Percentiles rank a stretch among this genome's conserved stretches.
Conservation (phyloP, 192 early-diverging fungal genomes). For the Radiomyces spectabilis region DNA sequence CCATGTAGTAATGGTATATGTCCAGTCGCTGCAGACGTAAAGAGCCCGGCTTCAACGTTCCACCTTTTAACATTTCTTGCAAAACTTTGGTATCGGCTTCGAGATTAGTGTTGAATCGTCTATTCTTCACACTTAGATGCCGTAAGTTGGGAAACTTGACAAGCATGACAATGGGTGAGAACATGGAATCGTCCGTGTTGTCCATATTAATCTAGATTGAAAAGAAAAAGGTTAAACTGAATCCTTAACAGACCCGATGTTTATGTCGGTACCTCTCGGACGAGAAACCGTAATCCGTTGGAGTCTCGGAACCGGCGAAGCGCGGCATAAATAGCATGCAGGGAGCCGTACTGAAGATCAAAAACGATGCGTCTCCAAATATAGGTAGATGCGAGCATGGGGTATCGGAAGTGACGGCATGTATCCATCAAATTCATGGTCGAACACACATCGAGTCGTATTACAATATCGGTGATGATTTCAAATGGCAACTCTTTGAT, state of each 20-base stretch:
- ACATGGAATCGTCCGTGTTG: constrained; percentile 32
- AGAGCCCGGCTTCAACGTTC: constrained; percentile 17
- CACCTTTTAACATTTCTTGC: constrained; percentile 31
- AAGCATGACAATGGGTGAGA: constrained; percentile 42
- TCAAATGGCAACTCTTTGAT: no score
- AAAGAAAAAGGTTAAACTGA: background rate
- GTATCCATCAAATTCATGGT: constrained; percentile 37
- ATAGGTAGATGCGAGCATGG: constrained; percentile 28
- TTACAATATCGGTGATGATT: no score
- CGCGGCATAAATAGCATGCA: constrained; percentile 35
- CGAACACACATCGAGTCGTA: constrained; percentile 39
- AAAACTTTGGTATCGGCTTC: constrained; percentile 30
- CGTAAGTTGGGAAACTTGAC: constrained; percentile 40
- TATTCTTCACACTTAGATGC: constrained; percentile 27
- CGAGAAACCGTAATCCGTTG: constrained; percentile 28
- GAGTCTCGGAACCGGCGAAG: constrained; percentile 36
- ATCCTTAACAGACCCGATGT: background rate
- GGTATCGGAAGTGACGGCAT: constrained; percentile 29
- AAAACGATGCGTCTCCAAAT: constrained; percentile 36
- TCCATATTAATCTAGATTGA: constrained; percentile 39
- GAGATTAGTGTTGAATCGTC: constrained; percentile 33
- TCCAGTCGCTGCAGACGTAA: constrained; percentile 26
- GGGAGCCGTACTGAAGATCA: constrained; percentile 21
- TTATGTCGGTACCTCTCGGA: constrained; percentile 30
- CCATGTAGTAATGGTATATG: constrained; percentile 41